A percentile compares a stretch with the other conserved stretches of the same genome.
Conservation (phyloP, 495 filamentous ascomycete genomes). For the Achaetomiella virescens region DNA sequence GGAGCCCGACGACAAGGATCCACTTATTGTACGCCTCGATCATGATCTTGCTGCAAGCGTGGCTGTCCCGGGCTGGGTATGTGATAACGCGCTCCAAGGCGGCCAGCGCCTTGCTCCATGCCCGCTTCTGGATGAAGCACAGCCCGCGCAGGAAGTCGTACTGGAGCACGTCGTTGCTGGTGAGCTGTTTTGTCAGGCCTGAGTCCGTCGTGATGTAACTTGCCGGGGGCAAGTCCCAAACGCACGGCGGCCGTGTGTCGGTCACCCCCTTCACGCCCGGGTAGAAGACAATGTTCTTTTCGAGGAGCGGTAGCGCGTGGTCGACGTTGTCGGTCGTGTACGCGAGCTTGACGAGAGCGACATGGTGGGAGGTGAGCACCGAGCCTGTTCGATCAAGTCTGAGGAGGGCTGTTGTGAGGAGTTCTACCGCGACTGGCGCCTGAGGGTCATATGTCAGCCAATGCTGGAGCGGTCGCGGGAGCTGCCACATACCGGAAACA, state of each 20-base stretch:
- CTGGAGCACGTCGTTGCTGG: slow-evolving; percentile 55
- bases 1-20: slow-evolving; percentile 69
- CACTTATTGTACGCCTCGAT: slow-evolving; percentile 92
- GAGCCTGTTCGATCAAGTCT: slow-evolving; percentile 65
- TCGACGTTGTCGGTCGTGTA: slow-evolving; percentile 44
- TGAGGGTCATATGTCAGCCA: slow-evolving; percentile 14
- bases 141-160: slow-evolving; percentile 77
- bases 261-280: slow-evolving; percentile 39
- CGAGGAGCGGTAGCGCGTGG: slow-evolving; percentile 57
- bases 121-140: slow-evolving; percentile 64
- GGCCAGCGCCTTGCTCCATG: slow-evolving; percentile 66
- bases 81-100: slow-evolving; percentile 65
- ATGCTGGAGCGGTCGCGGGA: not conserved
- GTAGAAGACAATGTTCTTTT: slow-evolving; percentile 62
- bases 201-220: slow-evolving; percentile 51
- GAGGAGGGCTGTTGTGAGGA: slow-evolving; percentile 60
- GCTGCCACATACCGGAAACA: slow-evolving; percentile 33
- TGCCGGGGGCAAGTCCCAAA: slow-evolving; percentile 28
- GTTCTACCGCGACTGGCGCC: slow-evolving; percentile 55
- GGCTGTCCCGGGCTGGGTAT: slow-evolving; percentile 51
- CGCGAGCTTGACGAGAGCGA: slow-evolving; percentile 55
- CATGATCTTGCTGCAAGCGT: slow-evolving; percentile 64
- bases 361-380: slow-evolving; percentile 63
- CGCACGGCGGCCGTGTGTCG: slow-evolving; percentile 25
- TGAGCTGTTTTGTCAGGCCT: slow-evolving; percentile 54